phyloP scores from a whole-genome alignment of 805 yeast genomes.

The Candida insectalens region DNA sequence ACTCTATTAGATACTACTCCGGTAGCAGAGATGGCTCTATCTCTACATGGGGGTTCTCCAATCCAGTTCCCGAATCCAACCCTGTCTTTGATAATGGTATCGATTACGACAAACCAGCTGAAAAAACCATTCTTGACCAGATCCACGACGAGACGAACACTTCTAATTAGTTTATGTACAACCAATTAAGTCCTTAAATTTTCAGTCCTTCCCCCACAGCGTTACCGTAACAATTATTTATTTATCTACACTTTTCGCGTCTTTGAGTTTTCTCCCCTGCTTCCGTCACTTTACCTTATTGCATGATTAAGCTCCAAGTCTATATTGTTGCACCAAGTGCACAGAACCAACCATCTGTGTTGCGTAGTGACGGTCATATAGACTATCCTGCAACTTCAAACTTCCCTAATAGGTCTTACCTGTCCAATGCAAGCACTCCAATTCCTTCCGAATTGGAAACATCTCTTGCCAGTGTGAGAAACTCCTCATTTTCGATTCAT shows the following conservation, averaged over 20 bases:
- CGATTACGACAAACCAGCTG: constrained; percentile 1
- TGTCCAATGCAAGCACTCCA: constrained; percentile 3
- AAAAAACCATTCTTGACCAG: constrained; percentile 12
- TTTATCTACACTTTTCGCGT: no score
- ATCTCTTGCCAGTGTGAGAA: no score
- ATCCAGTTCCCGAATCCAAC: constrained; percentile 4
- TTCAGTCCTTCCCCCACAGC: background rate
- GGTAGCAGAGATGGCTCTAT: constrained; percentile 67
- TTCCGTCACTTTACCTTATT: no score
- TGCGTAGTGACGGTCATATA: no score
- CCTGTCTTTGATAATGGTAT: constrained; percentile 15
- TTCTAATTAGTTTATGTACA: no score
- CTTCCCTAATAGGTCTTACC: constrained; percentile 1
- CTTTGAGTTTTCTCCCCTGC: no score
- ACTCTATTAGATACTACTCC: constrained; percentile 37
- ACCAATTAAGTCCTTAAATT: no score
- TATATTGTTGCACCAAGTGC: constrained; percentile 19
- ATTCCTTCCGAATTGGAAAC: constrained; percentile 11
- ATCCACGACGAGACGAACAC: constrained; percentile 22
- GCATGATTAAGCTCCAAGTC: constrained; percentile 22
- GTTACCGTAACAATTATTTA: no score
- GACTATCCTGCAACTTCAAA: background rate
- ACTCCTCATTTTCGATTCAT: constrained; percentile 2
- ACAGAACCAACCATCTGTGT: background rate
- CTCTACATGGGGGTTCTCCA: constrained; percentile 41